Evolutionary conservation across 768 basidiomycete species (phyloP).

Genomic region (Phlebiopsis gigantea): DNA sequence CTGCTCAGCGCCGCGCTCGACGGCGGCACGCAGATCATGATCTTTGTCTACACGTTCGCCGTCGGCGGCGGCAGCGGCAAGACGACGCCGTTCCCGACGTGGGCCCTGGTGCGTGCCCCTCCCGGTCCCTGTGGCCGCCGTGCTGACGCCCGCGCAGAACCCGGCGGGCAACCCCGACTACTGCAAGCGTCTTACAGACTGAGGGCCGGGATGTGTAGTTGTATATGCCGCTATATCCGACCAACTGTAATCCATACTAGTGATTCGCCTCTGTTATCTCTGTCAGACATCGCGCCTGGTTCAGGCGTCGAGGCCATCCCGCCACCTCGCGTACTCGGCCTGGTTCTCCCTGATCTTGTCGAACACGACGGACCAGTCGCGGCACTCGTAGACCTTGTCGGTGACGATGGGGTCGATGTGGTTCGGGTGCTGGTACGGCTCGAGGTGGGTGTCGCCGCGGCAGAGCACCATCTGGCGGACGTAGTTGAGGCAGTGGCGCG

Average conservation of each 20-base stretch:
- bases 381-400: conserved; percentile 15
- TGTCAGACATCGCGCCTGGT: too few relatives aligned
- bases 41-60: conserved; percentile 26
- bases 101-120: conserved; percentile 18
- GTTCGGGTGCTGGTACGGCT: conserved; percentile 16
- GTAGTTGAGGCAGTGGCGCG: conserved; percentile 25
- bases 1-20: conserved; percentile 46
- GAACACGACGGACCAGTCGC: conserved; percentile 21
- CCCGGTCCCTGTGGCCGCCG: too few relatives aligned
- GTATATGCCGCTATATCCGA: background rate
- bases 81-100: conserved; percentile 16
- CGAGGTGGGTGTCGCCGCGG: conserved; percentile 18
- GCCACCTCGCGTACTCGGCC: conserved; percentile 8
- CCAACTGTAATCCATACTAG: background rate
- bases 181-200: conserved; percentile 14
- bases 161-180: conserved; percentile 23
- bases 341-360: conserved; percentile 16
- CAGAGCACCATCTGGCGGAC: conserved; percentile 23
- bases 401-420: conserved; percentile 9
- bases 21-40: conserved; percentile 44
- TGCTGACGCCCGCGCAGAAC: conserved; percentile 9
- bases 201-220: background rate
- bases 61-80: conserved; percentile 19
- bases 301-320: background rate
- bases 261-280: too few relatives aligned